Conservation (phyloP, 2,329 filamentous ascomycete genomes). For the Colletotrichum liriopes region DNA sequence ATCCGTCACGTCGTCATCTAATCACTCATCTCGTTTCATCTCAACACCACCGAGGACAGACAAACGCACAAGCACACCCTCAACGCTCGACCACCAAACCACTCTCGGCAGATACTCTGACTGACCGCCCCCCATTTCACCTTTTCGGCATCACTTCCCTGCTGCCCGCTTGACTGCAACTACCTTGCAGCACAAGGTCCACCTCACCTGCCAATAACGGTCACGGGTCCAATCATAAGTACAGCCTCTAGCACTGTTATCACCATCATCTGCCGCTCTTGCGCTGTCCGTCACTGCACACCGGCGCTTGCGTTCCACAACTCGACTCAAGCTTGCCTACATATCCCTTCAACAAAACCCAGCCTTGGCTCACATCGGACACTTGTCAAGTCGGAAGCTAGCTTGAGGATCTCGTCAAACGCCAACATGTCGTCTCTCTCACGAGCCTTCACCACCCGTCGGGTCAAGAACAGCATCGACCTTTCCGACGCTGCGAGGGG, state of each 20-base stretch:
- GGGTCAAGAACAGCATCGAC: conserved; percentile 70
- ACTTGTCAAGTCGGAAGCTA: background rate
- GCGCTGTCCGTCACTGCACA: conserved; percentile 21
- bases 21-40: conserved; percentile 19
- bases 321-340: conserved; percentile 23
- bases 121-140: conserved; percentile 10
- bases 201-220: conserved; percentile 36
- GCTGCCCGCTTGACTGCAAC: conserved; percentile 41
- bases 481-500: conserved; percentile 57
- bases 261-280: conserved; percentile 34
- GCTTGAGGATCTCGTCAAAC: background rate
- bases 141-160: conserved; percentile 18
- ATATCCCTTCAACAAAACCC: background rate
- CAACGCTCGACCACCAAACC: conserved; percentile 12
- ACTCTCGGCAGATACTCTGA: conserved; percentile 23
- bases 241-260: conserved; percentile 13
- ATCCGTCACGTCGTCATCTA: conserved; percentile 33
- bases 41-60: conserved; percentile 3
- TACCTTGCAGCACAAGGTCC: conserved; percentile 34
- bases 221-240: conserved; percentile 38
- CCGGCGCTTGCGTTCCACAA: conserved; percentile 32
- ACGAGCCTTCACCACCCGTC: conserved; percentile 80
- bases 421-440: conserved; percentile 71
- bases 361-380: background rate
- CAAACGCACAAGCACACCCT: conserved; percentile 8